Evolutionary conservation across 805 yeast genomes (phyloP).

Genomic region (Lipomyces mesembrius): DNA sequence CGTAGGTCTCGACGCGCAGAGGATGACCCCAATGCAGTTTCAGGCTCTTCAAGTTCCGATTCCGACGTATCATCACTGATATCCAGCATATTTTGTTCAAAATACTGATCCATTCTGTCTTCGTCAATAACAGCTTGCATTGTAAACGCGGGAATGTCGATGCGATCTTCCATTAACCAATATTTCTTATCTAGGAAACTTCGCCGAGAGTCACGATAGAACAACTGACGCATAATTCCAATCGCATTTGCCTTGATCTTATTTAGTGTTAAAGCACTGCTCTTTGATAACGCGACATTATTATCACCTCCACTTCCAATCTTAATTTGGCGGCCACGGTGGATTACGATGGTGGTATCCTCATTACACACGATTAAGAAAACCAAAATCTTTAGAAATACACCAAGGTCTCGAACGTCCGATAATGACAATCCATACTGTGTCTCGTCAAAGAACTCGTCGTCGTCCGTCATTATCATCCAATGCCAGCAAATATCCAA

Average conservation of each 20-base stretch:
- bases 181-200: constrained; percentile 55
- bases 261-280: constrained; percentile 27
- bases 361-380: constrained; percentile 55
- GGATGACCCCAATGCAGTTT: constrained; percentile 26
- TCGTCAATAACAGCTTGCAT: constrained; percentile 53
- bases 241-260: constrained; percentile 50
- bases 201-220: constrained; percentile 67
- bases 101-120: constrained; percentile 39
- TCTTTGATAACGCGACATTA: constrained; percentile 14
- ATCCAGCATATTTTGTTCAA: constrained; percentile 38
- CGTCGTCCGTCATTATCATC: constrained; percentile 68
- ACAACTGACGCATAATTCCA: constrained; percentile 65
- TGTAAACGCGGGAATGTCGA: constrained; percentile 49
- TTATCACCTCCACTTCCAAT: constrained; percentile 20
- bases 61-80: constrained; percentile 28
- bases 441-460: constrained; percentile 56
- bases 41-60: constrained; percentile 38
- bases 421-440: constrained; percentile 49
- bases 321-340: constrained; percentile 18
- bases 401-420: constrained; percentile 51
- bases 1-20: constrained; percentile 21
- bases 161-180: constrained; percentile 55
- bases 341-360: constrained; percentile 19
- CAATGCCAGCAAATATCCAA: constrained; percentile 69
- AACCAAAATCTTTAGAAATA: constrained; percentile 57